Percentiles rank a stretch among this genome's conserved stretches.
Conservation (phyloP, 768 basidiomycete species). For the Nevesoporus exiguus region DNA sequence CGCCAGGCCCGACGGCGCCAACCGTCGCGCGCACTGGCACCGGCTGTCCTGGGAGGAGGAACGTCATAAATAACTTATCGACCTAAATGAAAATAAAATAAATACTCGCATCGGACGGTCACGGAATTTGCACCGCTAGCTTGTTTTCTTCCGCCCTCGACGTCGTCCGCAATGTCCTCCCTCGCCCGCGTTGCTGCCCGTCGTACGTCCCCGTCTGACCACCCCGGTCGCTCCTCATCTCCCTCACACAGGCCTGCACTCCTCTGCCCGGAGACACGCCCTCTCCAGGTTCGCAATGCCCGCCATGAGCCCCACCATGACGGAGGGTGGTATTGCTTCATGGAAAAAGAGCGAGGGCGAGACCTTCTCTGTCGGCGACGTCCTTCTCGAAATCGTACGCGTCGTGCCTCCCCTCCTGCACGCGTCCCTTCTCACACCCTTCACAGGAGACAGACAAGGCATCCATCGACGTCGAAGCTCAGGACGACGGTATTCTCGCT, state of each 20-base stretch:
- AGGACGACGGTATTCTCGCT: constrained; percentile 93
- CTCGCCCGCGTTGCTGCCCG: constrained; percentile 65
- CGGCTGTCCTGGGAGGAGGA: constrained; percentile 77
- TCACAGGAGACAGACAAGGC: constrained; percentile 98
- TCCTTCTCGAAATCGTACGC: constrained; percentile 91
- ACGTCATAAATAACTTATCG: constrained; percentile 25
- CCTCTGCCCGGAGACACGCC: constrained; percentile 72
- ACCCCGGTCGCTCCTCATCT: background rate
- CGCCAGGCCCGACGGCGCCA: constrained; percentile 54
- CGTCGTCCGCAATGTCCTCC: constrained; percentile 48
- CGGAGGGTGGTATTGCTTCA: constrained; percentile 94
- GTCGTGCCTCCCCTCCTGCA: background rate
- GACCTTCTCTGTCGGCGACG: constrained; percentile 83
- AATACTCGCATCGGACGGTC: constrained; percentile 9
- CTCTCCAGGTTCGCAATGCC: constrained; percentile 92
- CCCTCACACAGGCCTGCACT: constrained; percentile 64
- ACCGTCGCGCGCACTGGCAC: constrained; percentile 48
- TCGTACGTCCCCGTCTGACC: constrained; percentile 41
- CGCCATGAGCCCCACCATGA: constrained; percentile 99
- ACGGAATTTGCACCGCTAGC: constrained; percentile 28
- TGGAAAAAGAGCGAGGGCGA: constrained; percentile 99
- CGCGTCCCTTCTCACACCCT: constrained; percentile 8
- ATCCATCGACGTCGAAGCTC: constrained; percentile 98
- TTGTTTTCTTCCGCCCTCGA: constrained; percentile 18
- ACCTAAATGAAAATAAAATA: constrained; percentile 1